phyloP scores from a whole-genome alignment of 1,139 yeast genomes.

The Saccharomyces hybrid region DNA sequence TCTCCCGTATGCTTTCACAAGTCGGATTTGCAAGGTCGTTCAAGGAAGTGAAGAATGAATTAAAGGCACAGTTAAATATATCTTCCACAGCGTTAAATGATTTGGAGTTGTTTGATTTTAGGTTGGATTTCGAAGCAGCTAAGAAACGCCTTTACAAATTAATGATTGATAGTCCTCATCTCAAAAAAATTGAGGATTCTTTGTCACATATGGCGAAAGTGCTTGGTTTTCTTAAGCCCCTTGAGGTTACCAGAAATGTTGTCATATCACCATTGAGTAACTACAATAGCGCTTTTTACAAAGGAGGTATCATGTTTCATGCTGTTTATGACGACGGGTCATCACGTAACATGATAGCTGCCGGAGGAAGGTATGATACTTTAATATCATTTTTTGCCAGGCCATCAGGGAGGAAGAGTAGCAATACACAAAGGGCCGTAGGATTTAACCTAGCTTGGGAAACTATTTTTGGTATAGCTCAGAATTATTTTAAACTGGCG shows the following conservation, averaged over 20 bases:
- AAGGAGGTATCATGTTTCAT: constrained; percentile 81
- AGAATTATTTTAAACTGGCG: constrained; percentile 36
- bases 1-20: constrained; percentile 65
- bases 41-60: constrained; percentile 54
- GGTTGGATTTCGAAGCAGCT: constrained; percentile 57
- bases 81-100: constrained; percentile 80
- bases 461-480: constrained; percentile 43
- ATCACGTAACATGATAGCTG: constrained; percentile 49
- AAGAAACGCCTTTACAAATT: constrained; percentile 54
- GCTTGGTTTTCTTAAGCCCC: constrained; percentile 42
- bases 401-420: constrained; percentile 36
- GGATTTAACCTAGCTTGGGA: constrained; percentile 78
- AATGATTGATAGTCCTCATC: constrained; percentile 67
- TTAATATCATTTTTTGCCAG: constrained; percentile 58
- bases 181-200: constrained; percentile 54
- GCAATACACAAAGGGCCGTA: constrained; percentile 56
- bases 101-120: constrained; percentile 69
- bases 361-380: constrained; percentile 87
- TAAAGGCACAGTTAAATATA: constrained; percentile 64
- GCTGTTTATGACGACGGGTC: constrained; percentile 54
- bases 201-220: constrained; percentile 53
- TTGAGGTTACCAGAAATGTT: constrained; percentile 49
- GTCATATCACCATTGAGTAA: constrained; percentile 68
- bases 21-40: constrained; percentile 62
- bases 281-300: constrained; percentile 70